Conservation (phyloP, 495 filamentous ascomycete species). For the Penicillium paradoxum region DNA sequence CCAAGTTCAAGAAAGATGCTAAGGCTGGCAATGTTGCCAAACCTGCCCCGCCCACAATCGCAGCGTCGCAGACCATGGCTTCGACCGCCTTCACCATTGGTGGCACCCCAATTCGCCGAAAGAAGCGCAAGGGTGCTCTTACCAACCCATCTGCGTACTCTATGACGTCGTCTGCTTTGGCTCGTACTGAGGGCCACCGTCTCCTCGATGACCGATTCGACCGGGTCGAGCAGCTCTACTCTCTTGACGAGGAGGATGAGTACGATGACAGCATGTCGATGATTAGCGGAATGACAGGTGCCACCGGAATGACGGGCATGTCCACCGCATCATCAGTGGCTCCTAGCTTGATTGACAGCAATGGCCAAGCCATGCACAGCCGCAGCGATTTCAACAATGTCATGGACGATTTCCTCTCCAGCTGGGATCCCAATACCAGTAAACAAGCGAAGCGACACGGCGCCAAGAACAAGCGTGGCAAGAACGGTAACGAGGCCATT, state of each 20-base stretch:
- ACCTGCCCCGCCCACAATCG: constrained; percentile 34
- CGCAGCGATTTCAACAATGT: constrained; percentile 76
- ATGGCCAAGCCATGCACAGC: constrained; percentile 44
- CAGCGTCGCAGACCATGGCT: constrained; percentile 57
- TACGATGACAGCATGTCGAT: constrained; percentile 50
- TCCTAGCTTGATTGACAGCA: constrained; percentile 38
- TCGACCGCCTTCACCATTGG: constrained; percentile 68
- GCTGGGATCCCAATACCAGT: constrained; percentile 55
- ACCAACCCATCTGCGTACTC: constrained; percentile 88
- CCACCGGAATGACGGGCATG: constrained; percentile 39
- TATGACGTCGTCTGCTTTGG: constrained; percentile 91
- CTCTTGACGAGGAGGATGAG: constrained; percentile 66
- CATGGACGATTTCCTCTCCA: constrained; percentile 88
- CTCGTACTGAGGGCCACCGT: constrained; percentile 81
- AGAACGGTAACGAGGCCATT: constrained; percentile 74
- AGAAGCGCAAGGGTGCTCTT: constrained; percentile 87
- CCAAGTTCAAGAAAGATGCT: constrained; percentile 75
- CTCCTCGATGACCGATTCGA: constrained; percentile 89
- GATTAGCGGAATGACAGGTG: constrained; percentile 49
- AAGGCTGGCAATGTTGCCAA: constrained; percentile 46
- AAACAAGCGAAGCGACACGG: constrained; percentile 63
- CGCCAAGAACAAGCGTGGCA: constrained; percentile 57
- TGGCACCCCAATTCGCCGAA: constrained; percentile 69
- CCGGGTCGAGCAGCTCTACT: constrained; percentile 77
- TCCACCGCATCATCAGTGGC: constrained; percentile 46